Conservation (phyloP, 192 early-diverging fungal genomes). For the Dispira simplex region DNA sequence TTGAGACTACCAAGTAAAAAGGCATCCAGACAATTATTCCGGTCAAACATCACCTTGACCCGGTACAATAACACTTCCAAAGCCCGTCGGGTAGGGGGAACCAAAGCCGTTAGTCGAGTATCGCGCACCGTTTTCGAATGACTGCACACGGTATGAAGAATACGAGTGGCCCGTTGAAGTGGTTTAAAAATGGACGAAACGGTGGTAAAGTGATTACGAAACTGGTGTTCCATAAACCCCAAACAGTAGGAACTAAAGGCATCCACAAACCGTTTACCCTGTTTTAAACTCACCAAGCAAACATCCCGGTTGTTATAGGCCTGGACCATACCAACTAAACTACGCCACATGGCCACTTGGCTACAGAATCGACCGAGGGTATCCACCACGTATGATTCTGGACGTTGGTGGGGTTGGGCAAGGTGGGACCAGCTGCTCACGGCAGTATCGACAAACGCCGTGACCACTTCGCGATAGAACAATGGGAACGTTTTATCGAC, state of each 20-base stretch:
- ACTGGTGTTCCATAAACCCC: constrained; percentile 19
- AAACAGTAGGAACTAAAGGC: constrained; percentile 18
- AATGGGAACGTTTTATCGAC: neutral
- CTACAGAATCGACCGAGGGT: too few species aligned
- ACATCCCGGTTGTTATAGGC: constrained; percentile 13
- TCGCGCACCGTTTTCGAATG: constrained; percentile 62
- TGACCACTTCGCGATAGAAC: neutral
- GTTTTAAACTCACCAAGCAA: constrained; percentile 15
- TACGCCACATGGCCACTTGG: neutral
- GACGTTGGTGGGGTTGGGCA: too few species aligned
- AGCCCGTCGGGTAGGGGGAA: constrained; percentile 49
- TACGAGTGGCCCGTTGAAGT: constrained; percentile 28
- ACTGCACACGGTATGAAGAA: constrained; percentile 48
- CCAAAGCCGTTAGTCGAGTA: constrained; percentile 35
- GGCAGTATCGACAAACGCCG: too few species aligned
- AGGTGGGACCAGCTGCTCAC: too few species aligned
- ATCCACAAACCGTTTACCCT: constrained; percentile 19
- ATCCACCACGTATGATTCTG: too few species aligned
- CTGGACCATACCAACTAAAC: constrained; percentile 5
- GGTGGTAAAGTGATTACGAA: constrained; percentile 17
- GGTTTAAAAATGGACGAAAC: constrained; percentile 16
- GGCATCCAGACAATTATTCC: constrained; percentile 38
- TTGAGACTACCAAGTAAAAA: constrained; percentile 43
- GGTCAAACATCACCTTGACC: constrained; percentile 53
- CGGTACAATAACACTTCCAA: constrained; percentile 60